Evolutionary conservation across 2,329 filamentous ascomycete genomes (phyloP).

Genomic region (Parastagonospora avenae): DNA sequence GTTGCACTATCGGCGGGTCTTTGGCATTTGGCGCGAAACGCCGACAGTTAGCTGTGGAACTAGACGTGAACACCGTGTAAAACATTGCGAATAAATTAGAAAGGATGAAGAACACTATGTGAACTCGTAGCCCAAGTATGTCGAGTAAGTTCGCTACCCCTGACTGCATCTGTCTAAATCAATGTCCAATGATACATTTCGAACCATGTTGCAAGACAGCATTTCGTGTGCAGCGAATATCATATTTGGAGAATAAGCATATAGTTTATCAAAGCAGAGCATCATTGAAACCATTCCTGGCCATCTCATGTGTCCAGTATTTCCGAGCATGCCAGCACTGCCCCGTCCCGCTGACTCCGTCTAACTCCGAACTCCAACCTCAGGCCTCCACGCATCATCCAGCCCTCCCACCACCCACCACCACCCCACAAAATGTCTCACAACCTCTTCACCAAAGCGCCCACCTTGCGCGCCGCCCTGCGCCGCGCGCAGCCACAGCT

Average conservation of each 20-base stretch:
- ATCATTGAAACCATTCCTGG: background rate
- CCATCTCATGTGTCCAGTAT: too few relatives aligned
- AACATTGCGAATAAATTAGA: too few relatives aligned
- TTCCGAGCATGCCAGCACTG: too few relatives aligned
- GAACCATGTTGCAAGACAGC: background rate
- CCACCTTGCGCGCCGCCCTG: slow-evolving; percentile 11
- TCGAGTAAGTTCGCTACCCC: too few relatives aligned
- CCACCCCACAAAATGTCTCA: slow-evolving; percentile 20
- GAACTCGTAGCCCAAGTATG: too few relatives aligned
- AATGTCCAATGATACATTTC: background rate
- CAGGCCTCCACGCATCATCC: slow-evolving; percentile 12
- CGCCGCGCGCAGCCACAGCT: slow-evolving; percentile 12
- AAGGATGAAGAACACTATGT: too few relatives aligned
- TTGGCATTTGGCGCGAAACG: too few relatives aligned
- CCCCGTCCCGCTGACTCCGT: background rate
- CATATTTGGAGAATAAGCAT: background rate
- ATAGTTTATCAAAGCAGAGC: background rate
- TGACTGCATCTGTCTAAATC: background rate
- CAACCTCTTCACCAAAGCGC: slow-evolving; percentile 16
- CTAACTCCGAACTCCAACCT: slow-evolving; percentile 7
- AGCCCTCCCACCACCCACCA: slow-evolving; percentile 9
- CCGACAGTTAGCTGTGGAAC: too few relatives aligned
- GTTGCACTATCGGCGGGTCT: background rate
- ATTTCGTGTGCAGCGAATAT: background rate
- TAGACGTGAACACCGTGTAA: too few relatives aligned